Evolutionary conservation across 306 rosid species (phyloP).

Genomic region (Cicer arietinum): DNA sequence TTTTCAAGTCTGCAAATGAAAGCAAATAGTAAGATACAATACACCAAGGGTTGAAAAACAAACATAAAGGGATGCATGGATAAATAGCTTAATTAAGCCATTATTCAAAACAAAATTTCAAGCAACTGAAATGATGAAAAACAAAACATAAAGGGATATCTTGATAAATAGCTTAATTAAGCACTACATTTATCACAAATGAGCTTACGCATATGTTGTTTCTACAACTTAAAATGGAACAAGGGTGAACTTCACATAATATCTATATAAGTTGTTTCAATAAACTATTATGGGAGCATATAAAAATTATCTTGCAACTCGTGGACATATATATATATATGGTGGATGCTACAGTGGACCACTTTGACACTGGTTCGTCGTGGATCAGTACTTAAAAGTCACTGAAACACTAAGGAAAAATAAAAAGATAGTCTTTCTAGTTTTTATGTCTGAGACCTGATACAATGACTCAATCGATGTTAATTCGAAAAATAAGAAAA

Average conservation of each 20-base stretch:
- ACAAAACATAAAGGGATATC: not conserved
- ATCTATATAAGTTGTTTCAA: not conserved
- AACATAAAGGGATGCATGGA: not conserved
- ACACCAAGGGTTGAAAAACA: not conserved
- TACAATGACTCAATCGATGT: too few relatives aligned
- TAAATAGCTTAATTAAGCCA: not conserved
- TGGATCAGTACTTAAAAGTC: too few relatives aligned
- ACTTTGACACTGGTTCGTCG: too few relatives aligned
- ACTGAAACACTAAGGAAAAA: too few relatives aligned
- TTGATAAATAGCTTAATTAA: not conserved
- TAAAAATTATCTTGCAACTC: not conserved
- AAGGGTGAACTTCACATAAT: not conserved
- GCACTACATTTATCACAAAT: not conserved
- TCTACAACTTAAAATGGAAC: not conserved
- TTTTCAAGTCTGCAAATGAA: constrained; percentile 1
- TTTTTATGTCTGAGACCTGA: too few relatives aligned
- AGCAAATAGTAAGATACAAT: not conserved
- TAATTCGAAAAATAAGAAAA: too few relatives aligned
- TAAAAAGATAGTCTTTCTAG: too few relatives aligned
- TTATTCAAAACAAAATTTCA: not conserved
- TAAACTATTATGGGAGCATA: not conserved
- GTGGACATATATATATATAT: not conserved
- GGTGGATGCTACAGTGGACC: too few relatives aligned
- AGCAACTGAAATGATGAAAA: not conserved
- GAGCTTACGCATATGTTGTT: not conserved